A percentile compares a stretch with the other conserved stretches of the same genome.
These are phyloP conservation scores for Hypoxylon perforatum DNA, from an alignment of 495 filamentous ascomycete genomes.

Conservation along the genomic window DNA sequence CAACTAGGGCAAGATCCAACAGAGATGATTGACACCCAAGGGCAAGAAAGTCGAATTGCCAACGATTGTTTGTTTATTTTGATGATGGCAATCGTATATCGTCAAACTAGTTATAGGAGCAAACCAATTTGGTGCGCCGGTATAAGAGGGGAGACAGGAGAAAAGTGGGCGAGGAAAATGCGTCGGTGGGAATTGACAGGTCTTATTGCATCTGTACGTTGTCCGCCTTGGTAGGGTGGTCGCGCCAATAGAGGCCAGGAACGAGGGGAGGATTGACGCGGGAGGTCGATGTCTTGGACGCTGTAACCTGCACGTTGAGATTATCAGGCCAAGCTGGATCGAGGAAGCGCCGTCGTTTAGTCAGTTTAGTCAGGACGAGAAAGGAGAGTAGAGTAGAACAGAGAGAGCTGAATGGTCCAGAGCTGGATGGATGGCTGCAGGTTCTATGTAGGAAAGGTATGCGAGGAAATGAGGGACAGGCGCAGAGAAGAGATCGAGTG, in stretches of 20 bases:
- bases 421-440: conserved; percentile 30
- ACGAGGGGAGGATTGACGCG: conserved; percentile 37
- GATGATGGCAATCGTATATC: conserved; percentile 28
- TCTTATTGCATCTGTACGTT: conserved; percentile 46
- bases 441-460: conserved; percentile 28
- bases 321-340: conserved; percentile 38
- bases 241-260: conserved; percentile 39
- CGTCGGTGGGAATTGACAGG: conserved; percentile 39
- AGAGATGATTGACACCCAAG: conserved; percentile 23
- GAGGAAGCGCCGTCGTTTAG: conserved; percentile 46
- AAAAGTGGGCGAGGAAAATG: conserved; percentile 46
- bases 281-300: conserved; percentile 41
- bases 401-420: conserved; percentile 33
- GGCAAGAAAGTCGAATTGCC: conserved; percentile 18
- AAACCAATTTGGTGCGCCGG: conserved; percentile 29
- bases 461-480: conserved; percentile 31
- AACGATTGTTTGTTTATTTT: conserved; percentile 48
- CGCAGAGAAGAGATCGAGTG: conserved; percentile 37
- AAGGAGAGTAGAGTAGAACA: conserved; percentile 34
- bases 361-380: no score
- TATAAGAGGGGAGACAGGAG: conserved; percentile 34
- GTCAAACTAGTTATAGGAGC: conserved; percentile 25
- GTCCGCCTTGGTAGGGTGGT: conserved; percentile 35
- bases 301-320: conserved; percentile 33
- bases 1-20: conserved; percentile 20